phyloP scores from a whole-genome alignment of 2,329 filamentous ascomycete genomes.

The Fusarium acutatum region DNA sequence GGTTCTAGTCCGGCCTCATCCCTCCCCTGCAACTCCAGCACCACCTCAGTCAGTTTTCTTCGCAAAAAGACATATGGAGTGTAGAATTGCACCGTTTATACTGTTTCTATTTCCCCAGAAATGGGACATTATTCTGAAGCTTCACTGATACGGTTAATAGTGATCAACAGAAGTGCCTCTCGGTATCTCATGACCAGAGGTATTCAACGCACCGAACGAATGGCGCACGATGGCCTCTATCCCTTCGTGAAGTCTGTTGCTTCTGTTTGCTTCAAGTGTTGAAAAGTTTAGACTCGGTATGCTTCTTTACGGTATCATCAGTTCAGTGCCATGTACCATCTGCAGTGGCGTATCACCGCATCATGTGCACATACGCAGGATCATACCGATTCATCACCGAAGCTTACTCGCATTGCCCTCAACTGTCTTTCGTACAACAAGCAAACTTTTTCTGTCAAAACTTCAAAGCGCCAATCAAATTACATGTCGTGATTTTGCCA shows the following conservation, averaged over 20 bases:
- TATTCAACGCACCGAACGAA: not conserved
- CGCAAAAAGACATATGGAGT: no score
- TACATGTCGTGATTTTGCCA: not conserved
- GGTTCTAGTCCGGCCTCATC: not conserved
- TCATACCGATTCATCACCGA: not conserved
- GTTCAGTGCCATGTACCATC: not conserved
- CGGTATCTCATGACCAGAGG: not conserved
- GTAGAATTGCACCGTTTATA: no score
- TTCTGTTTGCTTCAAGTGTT: not conserved
- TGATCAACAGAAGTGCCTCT: not conserved
- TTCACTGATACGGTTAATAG: not conserved
- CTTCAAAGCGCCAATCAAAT: not conserved
- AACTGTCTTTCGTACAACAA: not conserved
- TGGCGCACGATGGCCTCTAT: not conserved
- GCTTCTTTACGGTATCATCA: not conserved
- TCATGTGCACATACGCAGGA: not conserved
- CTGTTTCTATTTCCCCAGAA: no score
- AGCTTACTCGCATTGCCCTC: not conserved
- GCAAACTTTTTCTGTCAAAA: not conserved
- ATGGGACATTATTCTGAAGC: not conserved
- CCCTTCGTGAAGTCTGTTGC: not conserved
- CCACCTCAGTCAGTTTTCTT: not conserved
- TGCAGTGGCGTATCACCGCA: not conserved
- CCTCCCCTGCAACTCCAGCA: conserved; percentile 9
- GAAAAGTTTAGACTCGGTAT: not conserved